phyloP scores from a whole-genome alignment of 2,329 filamentous ascomycete species.

The Aspergillus sclerotialis region DNA sequence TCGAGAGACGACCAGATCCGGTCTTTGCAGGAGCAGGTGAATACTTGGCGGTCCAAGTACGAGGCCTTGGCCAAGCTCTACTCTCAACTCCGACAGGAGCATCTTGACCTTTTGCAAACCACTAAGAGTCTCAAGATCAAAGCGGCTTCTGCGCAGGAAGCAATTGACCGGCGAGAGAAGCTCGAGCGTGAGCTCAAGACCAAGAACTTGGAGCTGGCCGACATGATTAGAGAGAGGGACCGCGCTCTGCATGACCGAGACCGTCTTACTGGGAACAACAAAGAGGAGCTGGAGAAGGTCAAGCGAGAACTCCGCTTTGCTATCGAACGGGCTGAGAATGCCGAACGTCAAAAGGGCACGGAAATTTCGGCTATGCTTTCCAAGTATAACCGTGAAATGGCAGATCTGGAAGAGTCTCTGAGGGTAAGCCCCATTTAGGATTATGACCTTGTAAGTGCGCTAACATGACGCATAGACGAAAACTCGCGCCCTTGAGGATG shows the following conservation, averaged over 20 bases:
- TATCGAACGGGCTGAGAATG: slow-evolving; percentile 81
- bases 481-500: slow-evolving; percentile 76
- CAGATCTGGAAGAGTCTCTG: slow-evolving; percentile 88
- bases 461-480: slow-evolving; percentile 57
- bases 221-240: slow-evolving; percentile 97
- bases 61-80: slow-evolving; percentile 95
- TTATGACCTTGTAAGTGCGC: not conserved
- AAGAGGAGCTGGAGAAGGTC: slow-evolving; percentile 89
- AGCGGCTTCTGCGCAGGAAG: slow-evolving; percentile 92
- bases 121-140: slow-evolving; percentile 96
- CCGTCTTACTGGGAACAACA: slow-evolving; percentile 73
- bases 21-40: slow-evolving; percentile 90
- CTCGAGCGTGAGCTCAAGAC: slow-evolving; percentile 97
- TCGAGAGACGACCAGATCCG: slow-evolving; percentile 94
- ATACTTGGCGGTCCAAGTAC: slow-evolving; percentile 96
- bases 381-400: slow-evolving; percentile 96
- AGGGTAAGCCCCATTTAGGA: slow-evolving; percentile 33
- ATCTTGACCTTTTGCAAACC: slow-evolving; percentile 88
- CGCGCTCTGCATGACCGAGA: slow-evolving; percentile 91
- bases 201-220: slow-evolving; percentile 96
- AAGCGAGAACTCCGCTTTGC: slow-evolving; percentile 91
- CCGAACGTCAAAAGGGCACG: slow-evolving; percentile 87
- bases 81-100: slow-evolving; percentile 89
- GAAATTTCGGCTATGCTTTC: slow-evolving; percentile 91
- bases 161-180: slow-evolving; percentile 89